Conservation (phyloP, 2,329 filamentous ascomycete genomes). For the Pseudogymnoascus sp. region DNA sequence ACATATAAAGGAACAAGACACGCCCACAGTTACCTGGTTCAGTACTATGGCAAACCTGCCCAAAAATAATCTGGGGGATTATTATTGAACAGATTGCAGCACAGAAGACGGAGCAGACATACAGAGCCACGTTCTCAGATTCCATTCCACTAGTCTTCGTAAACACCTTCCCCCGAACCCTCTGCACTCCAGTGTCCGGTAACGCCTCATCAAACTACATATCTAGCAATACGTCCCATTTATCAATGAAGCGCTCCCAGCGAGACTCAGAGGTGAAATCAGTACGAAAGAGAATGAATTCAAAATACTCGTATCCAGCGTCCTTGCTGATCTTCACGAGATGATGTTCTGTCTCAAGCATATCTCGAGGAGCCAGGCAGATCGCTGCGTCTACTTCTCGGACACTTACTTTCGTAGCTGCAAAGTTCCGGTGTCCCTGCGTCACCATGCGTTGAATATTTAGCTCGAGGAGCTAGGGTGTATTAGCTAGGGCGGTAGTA, state of each 20-base stretch:
- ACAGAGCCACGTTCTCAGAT: neutral
- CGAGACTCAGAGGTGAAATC: neutral
- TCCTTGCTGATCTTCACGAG: neutral
- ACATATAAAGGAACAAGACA: too few species aligned
- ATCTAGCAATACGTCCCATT: neutral
- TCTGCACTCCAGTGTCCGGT: neutral
- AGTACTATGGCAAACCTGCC: too few species aligned
- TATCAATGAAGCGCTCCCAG: neutral
- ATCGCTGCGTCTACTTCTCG: neutral
- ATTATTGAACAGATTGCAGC: neutral
- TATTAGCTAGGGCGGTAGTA: neutral
- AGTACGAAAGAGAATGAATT: neutral
- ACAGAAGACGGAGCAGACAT: neutral
- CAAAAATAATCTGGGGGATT: too few species aligned
- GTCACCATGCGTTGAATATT: neutral
- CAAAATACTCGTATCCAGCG: neutral
- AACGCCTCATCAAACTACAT: neutral
- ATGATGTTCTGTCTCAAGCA: neutral
- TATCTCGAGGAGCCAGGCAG: neutral
- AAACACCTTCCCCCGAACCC: neutral
- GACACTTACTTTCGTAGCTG: neutral
- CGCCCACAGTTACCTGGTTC: too few species aligned
- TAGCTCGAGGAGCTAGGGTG: neutral
- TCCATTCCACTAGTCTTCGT: neutral
- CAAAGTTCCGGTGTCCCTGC: neutral